Evolutionary conservation across 768 basidiomycete genomes (phyloP).

Genomic region (Scleroderma bovista): DNA sequence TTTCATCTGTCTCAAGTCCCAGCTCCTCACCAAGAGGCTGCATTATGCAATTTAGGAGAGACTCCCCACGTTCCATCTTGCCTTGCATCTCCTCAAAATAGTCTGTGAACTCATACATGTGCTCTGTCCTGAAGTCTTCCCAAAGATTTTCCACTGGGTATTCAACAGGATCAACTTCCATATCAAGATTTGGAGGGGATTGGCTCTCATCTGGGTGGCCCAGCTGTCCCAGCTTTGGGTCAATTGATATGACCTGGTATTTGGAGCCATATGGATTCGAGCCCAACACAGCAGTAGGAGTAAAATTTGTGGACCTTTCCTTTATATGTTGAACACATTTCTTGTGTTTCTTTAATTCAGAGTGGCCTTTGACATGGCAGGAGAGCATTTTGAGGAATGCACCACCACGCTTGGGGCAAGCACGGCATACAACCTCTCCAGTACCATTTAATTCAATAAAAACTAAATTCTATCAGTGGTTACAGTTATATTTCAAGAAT

Average conservation of each 20-base stretch:
- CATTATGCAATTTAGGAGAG: neutral
- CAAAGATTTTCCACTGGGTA: neutral
- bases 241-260: no score
- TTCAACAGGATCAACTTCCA: neutral
- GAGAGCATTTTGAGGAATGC: neutral
- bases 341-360: neutral
- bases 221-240: no score
- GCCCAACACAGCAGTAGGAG: neutral
- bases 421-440: neutral
- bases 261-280: neutral
- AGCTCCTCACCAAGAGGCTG: slow-evolving; percentile 8
- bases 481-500: no score
- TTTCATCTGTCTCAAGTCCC: neutral
- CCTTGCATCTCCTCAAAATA: slow-evolving; percentile 10
- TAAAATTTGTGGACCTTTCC: neutral
- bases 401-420: neutral
- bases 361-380: neutral
- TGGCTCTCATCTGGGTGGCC: no score
- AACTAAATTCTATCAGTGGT: no score
- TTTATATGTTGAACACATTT: neutral
- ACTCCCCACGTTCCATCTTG: slow-evolving; percentile 1
- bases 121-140: slow-evolving; percentile 1
- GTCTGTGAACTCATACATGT: slow-evolving; percentile 2
- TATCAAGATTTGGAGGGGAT: neutral
- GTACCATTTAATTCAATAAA: neutral